Evolutionary conservation across 192 early-diverging fungal genomes (phyloP).

Genomic region (Umbelopsis sp.): DNA sequence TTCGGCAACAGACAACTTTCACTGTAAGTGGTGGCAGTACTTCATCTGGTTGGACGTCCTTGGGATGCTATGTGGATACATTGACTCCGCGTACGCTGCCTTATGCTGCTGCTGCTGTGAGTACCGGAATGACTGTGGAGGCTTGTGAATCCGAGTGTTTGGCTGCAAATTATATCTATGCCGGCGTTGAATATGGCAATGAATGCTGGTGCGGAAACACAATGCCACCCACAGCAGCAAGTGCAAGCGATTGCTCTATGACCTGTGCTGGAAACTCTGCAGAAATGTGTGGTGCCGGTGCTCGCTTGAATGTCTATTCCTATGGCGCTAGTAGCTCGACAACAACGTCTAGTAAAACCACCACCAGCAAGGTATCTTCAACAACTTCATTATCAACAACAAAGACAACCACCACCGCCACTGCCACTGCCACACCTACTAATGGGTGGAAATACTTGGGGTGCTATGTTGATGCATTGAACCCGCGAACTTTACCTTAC

Average conservation of each 20-base stretch:
- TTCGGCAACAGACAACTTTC: constrained; percentile 27
- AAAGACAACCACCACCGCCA: not conserved
- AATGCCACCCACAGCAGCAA: not conserved
- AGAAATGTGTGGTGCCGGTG: not conserved
- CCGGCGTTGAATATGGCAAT: constrained; percentile 11
- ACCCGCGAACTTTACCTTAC: not conserved
- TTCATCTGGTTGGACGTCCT: not conserved
- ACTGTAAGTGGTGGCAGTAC: not conserved
- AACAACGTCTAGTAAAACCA: not conserved
- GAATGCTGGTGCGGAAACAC: constrained; percentile 16
- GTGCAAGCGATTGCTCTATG: not conserved
- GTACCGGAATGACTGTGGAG: not conserved
- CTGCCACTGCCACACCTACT: not conserved
- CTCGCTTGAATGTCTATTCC: constrained; percentile 1
- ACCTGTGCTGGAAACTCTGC: not conserved
- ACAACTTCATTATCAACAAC: not conserved
- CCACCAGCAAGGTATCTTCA: not conserved
- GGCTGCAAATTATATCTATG: not conserved
- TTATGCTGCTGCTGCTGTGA: not conserved
- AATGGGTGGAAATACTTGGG: constrained; percentile 15
- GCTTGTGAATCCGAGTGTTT: not conserved
- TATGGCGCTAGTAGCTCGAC: not conserved
- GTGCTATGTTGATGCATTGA: constrained; percentile 18
- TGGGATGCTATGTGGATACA: constrained; percentile 14
- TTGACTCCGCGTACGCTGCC: constrained; percentile 12